phyloP scores from a whole-genome alignment of 1,284 basidiomycete genomes.

The Grifola frondosa region DNA sequence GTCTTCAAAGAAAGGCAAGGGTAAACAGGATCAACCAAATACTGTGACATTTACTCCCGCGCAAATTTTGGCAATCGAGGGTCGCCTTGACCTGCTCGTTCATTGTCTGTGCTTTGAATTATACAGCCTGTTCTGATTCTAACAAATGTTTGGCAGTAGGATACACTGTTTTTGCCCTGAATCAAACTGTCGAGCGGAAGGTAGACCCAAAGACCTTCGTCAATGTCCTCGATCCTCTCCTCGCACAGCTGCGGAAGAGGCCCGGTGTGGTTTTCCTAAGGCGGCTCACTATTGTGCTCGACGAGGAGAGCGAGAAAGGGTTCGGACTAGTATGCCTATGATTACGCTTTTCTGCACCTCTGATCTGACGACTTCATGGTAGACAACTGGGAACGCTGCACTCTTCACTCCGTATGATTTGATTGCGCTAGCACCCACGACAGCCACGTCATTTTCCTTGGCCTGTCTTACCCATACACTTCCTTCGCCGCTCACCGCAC shows the following conservation, averaged over 20 bases:
- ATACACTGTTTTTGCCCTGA: conserved; percentile 74
- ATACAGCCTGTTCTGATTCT: conserved; percentile 6
- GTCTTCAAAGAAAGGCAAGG: conserved; percentile 40
- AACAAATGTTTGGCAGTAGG: conserved; percentile 54
- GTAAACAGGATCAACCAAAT: conserved; percentile 33
- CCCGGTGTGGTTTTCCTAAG: conserved; percentile 63
- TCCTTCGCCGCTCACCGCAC: conserved; percentile 76
- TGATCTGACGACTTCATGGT: background rate
- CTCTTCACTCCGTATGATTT: conserved; percentile 71
- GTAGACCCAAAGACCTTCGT: conserved; percentile 68
- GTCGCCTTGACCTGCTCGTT: conserved; percentile 43
- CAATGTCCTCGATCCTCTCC: conserved; percentile 56
- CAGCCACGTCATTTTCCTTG: conserved; percentile 67
- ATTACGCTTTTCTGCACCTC: background rate
- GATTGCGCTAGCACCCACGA: conserved; percentile 72
- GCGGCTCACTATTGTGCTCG: conserved; percentile 68
- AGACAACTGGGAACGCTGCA: conserved; percentile 63
- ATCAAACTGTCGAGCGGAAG: conserved; percentile 64
- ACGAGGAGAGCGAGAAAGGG: conserved; percentile 79
- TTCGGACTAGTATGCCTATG: conserved; percentile 62
- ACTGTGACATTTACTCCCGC: conserved; percentile 33
- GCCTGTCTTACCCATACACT: conserved; percentile 82
- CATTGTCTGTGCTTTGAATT: conserved; percentile 38
- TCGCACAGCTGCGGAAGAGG: conserved; percentile 53
- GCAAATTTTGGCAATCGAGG: conserved; percentile 41